These are phyloP conservation scores for Isoetes taiwanensis DNA, from an alignment of 75 land plant species.

Conservation along the genomic window DNA sequence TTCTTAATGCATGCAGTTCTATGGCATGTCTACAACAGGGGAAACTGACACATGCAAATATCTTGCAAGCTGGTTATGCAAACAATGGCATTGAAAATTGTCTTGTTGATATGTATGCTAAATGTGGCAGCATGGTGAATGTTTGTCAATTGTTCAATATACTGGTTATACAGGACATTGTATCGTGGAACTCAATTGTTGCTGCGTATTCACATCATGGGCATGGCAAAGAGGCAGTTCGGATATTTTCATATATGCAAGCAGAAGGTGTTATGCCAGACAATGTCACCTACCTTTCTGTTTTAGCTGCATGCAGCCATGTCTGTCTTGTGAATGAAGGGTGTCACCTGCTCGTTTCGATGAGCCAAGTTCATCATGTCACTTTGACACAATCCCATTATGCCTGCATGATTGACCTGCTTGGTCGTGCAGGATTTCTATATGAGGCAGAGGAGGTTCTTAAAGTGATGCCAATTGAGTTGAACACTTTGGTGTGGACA, in stretches of 20 bases:
- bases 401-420: constrained; percentile 19
- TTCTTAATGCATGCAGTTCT: too few species aligned
- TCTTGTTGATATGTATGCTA: too few species aligned
- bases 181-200: constrained; percentile 22
- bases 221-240: constrained; percentile 10
- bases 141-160: background rate
- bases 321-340: constrained; percentile 15
- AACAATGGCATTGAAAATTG: too few species aligned
- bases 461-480: too few species aligned
- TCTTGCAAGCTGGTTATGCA: too few species aligned
- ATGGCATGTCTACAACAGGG: too few species aligned
- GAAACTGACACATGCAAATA: too few species aligned
- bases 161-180: constrained; percentile 1
- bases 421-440: constrained; percentile 21
- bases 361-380: too few species aligned
- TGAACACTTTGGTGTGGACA: too few species aligned
- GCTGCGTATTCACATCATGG: constrained; percentile 18
- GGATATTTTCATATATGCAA: constrained; percentile 1
- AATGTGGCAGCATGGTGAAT: background rate
- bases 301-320: constrained; percentile 20
- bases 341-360: background rate
- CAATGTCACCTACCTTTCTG: constrained; percentile 15
- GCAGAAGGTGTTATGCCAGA: constrained; percentile 10
- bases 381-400: constrained; percentile 12
- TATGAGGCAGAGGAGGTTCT: too few species aligned